These are phyloP conservation scores for Clonostachys rosea DNA, from an alignment of 2,329 filamentous ascomycete genomes.

Conservation along the genomic window DNA sequence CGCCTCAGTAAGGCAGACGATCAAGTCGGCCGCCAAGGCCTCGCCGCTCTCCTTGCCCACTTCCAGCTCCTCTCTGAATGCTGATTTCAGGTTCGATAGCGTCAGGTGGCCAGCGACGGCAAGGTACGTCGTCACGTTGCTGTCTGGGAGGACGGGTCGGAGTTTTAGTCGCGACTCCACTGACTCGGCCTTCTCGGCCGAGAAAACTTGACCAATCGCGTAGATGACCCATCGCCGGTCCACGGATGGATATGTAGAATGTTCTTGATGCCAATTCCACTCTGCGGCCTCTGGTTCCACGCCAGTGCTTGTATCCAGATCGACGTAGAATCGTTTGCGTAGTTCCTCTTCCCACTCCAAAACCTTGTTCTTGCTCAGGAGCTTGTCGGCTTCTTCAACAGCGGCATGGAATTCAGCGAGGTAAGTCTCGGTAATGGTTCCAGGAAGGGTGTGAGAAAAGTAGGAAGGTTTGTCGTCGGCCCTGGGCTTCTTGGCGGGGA, in stretches of 20 bases:
- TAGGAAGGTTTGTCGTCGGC: constrained; percentile 17
- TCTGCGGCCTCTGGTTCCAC: constrained; percentile 22
- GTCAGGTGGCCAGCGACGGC: constrained; percentile 57
- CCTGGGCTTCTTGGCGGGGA: constrained; percentile 23
- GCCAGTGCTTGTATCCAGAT: constrained; percentile 1
- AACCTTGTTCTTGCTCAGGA: constrained; percentile 39
- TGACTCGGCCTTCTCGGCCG: constrained; percentile 39
- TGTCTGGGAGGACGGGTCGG: constrained; percentile 37
- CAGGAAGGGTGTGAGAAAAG: constrained; percentile 34
- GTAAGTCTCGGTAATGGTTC: constrained; percentile 45
- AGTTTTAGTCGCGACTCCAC: constrained; percentile 21
- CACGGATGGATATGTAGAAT: constrained; percentile 43
- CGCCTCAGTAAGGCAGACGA: constrained; percentile 56
- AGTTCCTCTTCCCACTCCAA: constrained; percentile 44
- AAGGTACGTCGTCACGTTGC: constrained; percentile 54
- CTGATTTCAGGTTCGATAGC: constrained; percentile 51
- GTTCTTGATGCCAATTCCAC: constrained; percentile 45
- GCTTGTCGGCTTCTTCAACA: constrained; percentile 38
- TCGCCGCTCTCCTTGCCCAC: constrained; percentile 35
- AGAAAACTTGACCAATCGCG: constrained; percentile 57
- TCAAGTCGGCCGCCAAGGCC: constrained; percentile 55
- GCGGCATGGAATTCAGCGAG: constrained; percentile 38
- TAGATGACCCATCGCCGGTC: constrained; percentile 64
- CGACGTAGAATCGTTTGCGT: constrained; percentile 43
- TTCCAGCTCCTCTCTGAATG: constrained; percentile 44